These are phyloP conservation scores for Cudoniella acicularis DNA, from an alignment of 495 filamentous ascomycete species.

Conservation along the genomic window DNA sequence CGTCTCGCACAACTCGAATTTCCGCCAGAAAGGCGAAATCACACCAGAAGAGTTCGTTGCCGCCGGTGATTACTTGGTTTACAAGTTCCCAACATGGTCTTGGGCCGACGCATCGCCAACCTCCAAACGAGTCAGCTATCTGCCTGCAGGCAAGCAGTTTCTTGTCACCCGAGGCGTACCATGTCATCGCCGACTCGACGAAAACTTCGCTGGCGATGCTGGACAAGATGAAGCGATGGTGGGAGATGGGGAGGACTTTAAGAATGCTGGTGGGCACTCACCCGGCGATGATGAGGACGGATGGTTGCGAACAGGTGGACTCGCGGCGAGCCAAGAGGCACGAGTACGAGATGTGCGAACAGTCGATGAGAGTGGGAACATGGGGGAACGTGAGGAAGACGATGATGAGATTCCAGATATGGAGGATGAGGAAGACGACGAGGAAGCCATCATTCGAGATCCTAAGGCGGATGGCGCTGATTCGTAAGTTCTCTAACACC, in stretches of 20 bases:
- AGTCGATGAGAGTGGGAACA: conserved; percentile 74
- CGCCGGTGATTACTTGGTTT: conserved; percentile 96
- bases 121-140: conserved; percentile 71
- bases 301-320: conserved; percentile 83
- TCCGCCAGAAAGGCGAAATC: conserved; percentile 89
- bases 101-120: conserved; percentile 84
- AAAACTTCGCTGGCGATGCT: conserved; percentile 86
- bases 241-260: conserved; percentile 65
- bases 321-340: conserved; percentile 66
- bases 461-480: conserved; percentile 54
- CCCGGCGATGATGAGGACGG: conserved; percentile 73
- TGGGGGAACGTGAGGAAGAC: conserved; percentile 72
- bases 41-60: conserved; percentile 96
- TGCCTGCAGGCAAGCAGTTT: conserved; percentile 91
- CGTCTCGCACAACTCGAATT: conserved; percentile 84
- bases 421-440: conserved; percentile 96
- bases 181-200: conserved; percentile 85
- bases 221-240: conserved; percentile 81
- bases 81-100: conserved; percentile 99
- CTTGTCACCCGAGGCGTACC: conserved; percentile 92
- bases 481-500: conserved; percentile 53
- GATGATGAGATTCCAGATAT: conserved; percentile 94
- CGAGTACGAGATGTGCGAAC: conserved; percentile 78
- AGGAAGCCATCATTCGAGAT: conserved; percentile 94
- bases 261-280: conserved; percentile 37